phyloP scores from a whole-genome alignment of 2,329 filamentous ascomycete genomes.

The Cladophialophora bantiana region DNA sequence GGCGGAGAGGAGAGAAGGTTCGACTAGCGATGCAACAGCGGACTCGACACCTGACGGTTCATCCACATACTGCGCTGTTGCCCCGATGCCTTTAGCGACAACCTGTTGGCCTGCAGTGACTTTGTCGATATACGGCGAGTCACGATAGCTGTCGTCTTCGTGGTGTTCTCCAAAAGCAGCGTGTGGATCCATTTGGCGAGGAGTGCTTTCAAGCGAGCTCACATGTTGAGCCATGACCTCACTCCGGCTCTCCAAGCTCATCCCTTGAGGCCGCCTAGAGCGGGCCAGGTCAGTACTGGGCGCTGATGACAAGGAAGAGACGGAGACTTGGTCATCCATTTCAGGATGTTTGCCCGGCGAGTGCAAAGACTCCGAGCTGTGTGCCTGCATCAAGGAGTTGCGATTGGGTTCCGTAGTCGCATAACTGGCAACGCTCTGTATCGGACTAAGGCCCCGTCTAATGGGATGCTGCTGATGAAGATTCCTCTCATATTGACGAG shows the following conservation, averaged over 20 bases:
- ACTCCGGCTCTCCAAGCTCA: conserved; percentile 59
- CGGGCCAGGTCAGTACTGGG: conserved; percentile 63
- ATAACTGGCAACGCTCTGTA: conserved; percentile 90
- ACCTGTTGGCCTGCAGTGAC: conserved; percentile 73
- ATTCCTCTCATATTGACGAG: conserved; percentile 57
- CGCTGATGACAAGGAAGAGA: conserved; percentile 65
- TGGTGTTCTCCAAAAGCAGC: conserved; percentile 59
- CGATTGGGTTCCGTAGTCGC: conserved; percentile 69
- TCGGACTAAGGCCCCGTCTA: conserved; percentile 79
- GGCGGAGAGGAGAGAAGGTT: conserved; percentile 76
- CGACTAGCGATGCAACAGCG: conserved; percentile 86
- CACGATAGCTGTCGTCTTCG: conserved; percentile 64
- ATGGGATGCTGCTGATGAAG: conserved; percentile 70
- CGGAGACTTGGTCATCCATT: conserved; percentile 55
- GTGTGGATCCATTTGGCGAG: conserved; percentile 48
- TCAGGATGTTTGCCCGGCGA: conserved; percentile 59
- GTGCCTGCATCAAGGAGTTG: conserved; percentile 61
- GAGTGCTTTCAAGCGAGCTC: conserved; percentile 23
- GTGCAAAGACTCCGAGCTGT: conserved; percentile 64
- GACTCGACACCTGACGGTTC: conserved; percentile 79
- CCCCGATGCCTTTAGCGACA: conserved; percentile 71
- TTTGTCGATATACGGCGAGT: conserved; percentile 62
- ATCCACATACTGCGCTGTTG: conserved; percentile 79
- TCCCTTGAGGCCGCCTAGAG: conserved; percentile 59
- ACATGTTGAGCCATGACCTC: conserved; percentile 57